These are phyloP conservation scores for Aureobasidium sp. DNA, from an alignment of 2,329 filamentous ascomycete species.

Conservation along the genomic window DNA sequence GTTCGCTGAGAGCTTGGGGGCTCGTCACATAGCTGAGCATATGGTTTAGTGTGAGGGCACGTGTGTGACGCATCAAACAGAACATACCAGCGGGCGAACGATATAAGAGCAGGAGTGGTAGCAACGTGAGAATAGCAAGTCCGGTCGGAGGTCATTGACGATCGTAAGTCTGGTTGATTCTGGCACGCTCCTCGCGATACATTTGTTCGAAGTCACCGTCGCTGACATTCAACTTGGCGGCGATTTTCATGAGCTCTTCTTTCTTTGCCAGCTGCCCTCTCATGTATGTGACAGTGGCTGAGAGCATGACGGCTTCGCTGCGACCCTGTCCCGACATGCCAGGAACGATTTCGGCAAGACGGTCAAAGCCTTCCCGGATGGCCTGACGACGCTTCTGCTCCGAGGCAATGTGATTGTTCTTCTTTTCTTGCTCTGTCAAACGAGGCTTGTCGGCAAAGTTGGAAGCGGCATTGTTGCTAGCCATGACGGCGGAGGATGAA, in stretches of 20 bases:
- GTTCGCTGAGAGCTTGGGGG: neutral
- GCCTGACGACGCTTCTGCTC: slow-evolving; percentile 62
- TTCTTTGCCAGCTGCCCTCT: slow-evolving; percentile 35
- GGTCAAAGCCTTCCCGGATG: slow-evolving; percentile 78
- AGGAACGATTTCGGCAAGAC: slow-evolving; percentile 71
- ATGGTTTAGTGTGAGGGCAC: neutral
- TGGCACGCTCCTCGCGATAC: slow-evolving; percentile 18
- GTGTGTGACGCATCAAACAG: neutral
- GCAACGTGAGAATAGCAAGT: neutral
- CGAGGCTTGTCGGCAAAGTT: slow-evolving; percentile 50
- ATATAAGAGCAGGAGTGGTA: neutral
- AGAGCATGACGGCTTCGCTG: slow-evolving; percentile 78
- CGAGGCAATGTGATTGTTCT: slow-evolving; percentile 65
- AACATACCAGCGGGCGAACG: neutral
- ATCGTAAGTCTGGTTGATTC: slow-evolving; percentile 14
- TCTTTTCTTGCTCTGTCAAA: slow-evolving; percentile 63
- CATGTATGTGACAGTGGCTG: slow-evolving; percentile 42
- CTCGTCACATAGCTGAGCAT: neutral
- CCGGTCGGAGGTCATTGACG: slow-evolving; percentile 2
- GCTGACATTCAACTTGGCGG: slow-evolving; percentile 23
- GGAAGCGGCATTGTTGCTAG: slow-evolving; percentile 11
- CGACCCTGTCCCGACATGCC: slow-evolving; percentile 75
- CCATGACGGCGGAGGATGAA: neutral
- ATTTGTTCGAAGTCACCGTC: slow-evolving; percentile 23
- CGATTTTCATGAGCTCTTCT: slow-evolving; percentile 31